phyloP scores from a whole-genome alignment of 2,329 filamentous ascomycete genomes.

The Ophiostoma quercus region DNA sequence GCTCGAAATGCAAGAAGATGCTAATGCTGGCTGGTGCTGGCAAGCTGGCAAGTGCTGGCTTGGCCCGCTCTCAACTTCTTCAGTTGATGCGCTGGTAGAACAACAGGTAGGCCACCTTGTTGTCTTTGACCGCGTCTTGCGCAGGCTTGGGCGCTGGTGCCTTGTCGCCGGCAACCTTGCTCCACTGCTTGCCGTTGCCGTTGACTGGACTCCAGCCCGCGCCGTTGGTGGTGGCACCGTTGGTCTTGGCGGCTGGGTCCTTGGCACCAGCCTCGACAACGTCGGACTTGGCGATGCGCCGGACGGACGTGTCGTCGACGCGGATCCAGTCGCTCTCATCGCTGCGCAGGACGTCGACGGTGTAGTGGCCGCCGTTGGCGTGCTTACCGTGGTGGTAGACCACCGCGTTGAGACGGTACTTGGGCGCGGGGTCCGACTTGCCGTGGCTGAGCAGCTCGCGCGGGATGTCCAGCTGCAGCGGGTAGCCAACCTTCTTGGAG shows the following conservation, averaged over 20 bases:
- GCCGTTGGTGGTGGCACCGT: constrained; percentile 38
- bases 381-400: constrained; percentile 98
- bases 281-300: constrained; percentile 78
- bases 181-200: constrained; percentile 67
- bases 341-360: constrained; percentile 90
- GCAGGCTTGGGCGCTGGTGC: constrained; percentile 48
- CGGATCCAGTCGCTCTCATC: constrained; percentile 95
- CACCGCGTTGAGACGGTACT: constrained; percentile 80
- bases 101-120: constrained; percentile 93
- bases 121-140: constrained; percentile 71
- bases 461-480: constrained; percentile 88
- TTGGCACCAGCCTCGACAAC: constrained; percentile 77
- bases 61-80: neutral
- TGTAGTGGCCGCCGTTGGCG: constrained; percentile 93
- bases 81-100: constrained; percentile 77
- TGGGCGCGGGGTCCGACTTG: constrained; percentile 58
- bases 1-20: too few relatives aligned
- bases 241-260: constrained; percentile 52
- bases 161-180: constrained; percentile 59
- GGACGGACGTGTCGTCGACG: constrained; percentile 87
- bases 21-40: too few relatives aligned
- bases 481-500: constrained; percentile 96
- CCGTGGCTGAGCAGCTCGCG: constrained; percentile 74
- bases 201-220: too few relatives aligned
- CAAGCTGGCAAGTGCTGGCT: too few relatives aligned